These are phyloP conservation scores for Cyclotella choctawhatcheeana DNA, from an alignment of 108 stramenopile genomes.

Conservation along the genomic window DNA sequence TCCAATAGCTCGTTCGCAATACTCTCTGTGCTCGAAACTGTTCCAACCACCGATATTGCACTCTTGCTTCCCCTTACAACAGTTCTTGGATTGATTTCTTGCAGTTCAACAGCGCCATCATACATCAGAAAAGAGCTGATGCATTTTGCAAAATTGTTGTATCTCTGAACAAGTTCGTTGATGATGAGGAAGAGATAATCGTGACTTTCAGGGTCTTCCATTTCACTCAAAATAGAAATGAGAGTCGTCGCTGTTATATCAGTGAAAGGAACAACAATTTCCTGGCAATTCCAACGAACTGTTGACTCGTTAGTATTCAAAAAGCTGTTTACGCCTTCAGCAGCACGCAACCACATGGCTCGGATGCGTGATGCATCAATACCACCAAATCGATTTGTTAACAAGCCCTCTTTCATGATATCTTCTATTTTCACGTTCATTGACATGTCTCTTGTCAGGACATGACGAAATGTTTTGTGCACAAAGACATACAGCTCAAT, in stretches of 20 bases:
- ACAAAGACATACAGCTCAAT: constrained; percentile 43
- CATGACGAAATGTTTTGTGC: constrained; percentile 30
- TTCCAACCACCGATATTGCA: neutral
- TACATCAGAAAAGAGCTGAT: neutral
- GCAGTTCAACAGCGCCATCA: neutral
- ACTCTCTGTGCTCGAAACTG: neutral
- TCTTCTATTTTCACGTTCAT: constrained; percentile 20
- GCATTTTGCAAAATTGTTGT: constrained; percentile 23
- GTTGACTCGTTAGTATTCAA: constrained; percentile 7
- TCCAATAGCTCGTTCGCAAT: constrained; percentile 9
- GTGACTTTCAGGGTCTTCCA: constrained; percentile 22
- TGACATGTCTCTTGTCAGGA: constrained; percentile 24
- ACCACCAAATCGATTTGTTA: constrained; percentile 14
- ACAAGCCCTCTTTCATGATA: constrained; percentile 30
- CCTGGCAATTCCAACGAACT: constrained; percentile 25
- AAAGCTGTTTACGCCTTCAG: constrained; percentile 19
- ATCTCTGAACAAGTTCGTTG: constrained; percentile 25
- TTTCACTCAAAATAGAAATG: constrained; percentile 27
- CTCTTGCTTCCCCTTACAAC: constrained; percentile 19
- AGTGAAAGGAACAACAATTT: constrained; percentile 17
- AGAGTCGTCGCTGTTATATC: constrained; percentile 6
- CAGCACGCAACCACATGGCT: constrained; percentile 24
- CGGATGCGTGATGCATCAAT: constrained; percentile 14
- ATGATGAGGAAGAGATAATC: constrained; percentile 38
- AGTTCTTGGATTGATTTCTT: constrained; percentile 30